Evolutionary conservation across 768 basidiomycete genomes (phyloP), one percentile per base, ranked within the genome.

Genomic region (Lepiota venenata): DNA sequence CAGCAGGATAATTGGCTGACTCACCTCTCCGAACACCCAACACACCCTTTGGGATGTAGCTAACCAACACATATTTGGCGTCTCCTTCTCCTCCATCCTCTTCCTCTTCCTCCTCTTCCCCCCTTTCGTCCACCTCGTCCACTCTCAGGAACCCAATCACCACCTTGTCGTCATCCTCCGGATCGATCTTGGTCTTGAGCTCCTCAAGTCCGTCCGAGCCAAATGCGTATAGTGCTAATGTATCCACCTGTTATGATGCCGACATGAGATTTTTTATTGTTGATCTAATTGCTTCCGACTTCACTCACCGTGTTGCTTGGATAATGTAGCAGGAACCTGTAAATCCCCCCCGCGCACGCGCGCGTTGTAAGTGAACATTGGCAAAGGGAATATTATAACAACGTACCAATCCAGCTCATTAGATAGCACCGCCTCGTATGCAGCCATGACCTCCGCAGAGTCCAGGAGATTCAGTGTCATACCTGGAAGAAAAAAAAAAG

Each of bases 111-210:
- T 50, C 40, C 27, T 44, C 48, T n/a, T 29, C 50, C 15, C 21
- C 22, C 22, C 35, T 14, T 20, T 49, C 25, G 16, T 39, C 50
- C 37, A 22, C 37, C 10, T 52, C 50, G 20, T 56, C 55, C 39
- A 15, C 54, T 22, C 74, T 74, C 62, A 75, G 77, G 56, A 80
- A 76, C 3, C 68, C 79, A 57, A 81, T 68, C 39, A 71, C 77
- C 10, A 76, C 69, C 43, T 71, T 64, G 8, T 69, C 60, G 32
- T 64, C 52, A 52, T 76, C 71, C 40, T 70, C 64, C 14, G 52
- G 52, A 22, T 54, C 52, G 12, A 80, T 66, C 52, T 66, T 73
- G 43, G 68, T 71, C 58, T 80, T 80, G 52, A 81, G 61, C 50
- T 79, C 77, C 35, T 71, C 66, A 20, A 80, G 67, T 12, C 77